Conservation (phyloP, 345 rosid genomes). For the Eucalyptus grandis region DNA sequence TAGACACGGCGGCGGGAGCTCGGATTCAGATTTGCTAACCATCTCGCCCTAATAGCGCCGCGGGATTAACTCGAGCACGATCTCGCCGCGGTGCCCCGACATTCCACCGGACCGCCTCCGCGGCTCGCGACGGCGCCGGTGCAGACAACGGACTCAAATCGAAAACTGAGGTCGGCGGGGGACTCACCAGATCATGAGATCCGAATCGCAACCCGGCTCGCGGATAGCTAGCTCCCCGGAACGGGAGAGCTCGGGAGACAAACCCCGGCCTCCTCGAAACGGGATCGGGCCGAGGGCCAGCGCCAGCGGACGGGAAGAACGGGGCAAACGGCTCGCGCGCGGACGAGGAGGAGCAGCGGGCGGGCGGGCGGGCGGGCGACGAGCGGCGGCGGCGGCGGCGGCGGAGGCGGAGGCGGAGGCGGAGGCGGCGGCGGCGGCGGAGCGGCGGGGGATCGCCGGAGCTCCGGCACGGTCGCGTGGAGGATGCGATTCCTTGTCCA, state of each 20-base stretch:
- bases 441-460: not conserved
- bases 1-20: not conserved
- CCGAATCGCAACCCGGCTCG: not conserved
- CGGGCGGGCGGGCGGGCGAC: no score
- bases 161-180: not conserved
- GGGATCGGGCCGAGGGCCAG: not conserved
- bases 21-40: not conserved
- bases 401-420: not conserved
- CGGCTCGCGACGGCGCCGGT: not conserved
- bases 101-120: not conserved
- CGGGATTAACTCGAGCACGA: not conserved
- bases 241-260: not conserved
- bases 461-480: not conserved
- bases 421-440: not conserved
- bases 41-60: not conserved
- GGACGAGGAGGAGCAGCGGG: not conserved
- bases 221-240: not conserved
- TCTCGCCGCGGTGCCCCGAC: not conserved
- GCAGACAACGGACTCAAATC: not conserved
- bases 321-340: not conserved
- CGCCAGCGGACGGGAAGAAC: not conserved
- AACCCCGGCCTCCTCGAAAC: not conserved
- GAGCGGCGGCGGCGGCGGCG: not conserved
- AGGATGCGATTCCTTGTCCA: not conserved
- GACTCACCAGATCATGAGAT: slow-evolving; percentile 29